A percentile compares a stretch with the other conserved stretches of the same genome.
These are phyloP conservation scores for Mycena belliarum DNA, from an alignment of 768 basidiomycete genomes.

Conservation along the genomic window DNA sequence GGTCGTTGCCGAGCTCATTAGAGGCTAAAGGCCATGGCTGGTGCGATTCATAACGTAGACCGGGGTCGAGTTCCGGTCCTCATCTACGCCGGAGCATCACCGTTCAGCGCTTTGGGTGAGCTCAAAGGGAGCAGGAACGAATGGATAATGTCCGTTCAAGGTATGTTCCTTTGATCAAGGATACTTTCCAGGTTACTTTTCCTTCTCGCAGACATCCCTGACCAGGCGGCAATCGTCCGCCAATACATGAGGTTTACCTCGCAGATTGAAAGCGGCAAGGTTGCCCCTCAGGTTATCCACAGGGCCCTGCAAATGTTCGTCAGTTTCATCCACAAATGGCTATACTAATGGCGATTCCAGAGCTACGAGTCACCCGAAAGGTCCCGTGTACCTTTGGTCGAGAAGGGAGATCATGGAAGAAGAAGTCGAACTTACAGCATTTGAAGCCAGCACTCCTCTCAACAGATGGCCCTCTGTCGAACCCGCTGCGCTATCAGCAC, in stretches of 20 bases:
- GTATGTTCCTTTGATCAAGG: conserved; percentile 30
- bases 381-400: conserved; percentile 75
- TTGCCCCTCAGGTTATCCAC: conserved; percentile 49
- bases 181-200: neutral
- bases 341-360: conserved; percentile 32
- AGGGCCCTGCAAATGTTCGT: conserved; percentile 67
- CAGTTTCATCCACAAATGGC: neutral
- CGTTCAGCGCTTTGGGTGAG: conserved; percentile 57
- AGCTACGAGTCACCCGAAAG: conserved; percentile 69
- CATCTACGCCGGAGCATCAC: conserved; percentile 73
- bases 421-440: conserved; percentile 44
- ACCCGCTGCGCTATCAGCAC: conserved; percentile 46
- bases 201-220: conserved; percentile 54
- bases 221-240: conserved; percentile 68
- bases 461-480: conserved; percentile 56
- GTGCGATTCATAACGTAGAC: conserved; percentile 74
- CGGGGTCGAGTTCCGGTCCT: conserved; percentile 60
- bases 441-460: conserved; percentile 32
- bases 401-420: conserved; percentile 73
- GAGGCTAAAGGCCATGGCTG: conserved; percentile 61
- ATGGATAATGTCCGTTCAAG: conserved; percentile 75
- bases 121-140: conserved; percentile 67
- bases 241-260: conserved; percentile 74
- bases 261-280: conserved; percentile 58
- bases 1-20: no score